A percentile compares a stretch with the other conserved stretches of the same genome.
Evolutionary conservation across 2,329 filamentous ascomycete species (phyloP).

Genomic region (Cordyceps militaris): DNA sequence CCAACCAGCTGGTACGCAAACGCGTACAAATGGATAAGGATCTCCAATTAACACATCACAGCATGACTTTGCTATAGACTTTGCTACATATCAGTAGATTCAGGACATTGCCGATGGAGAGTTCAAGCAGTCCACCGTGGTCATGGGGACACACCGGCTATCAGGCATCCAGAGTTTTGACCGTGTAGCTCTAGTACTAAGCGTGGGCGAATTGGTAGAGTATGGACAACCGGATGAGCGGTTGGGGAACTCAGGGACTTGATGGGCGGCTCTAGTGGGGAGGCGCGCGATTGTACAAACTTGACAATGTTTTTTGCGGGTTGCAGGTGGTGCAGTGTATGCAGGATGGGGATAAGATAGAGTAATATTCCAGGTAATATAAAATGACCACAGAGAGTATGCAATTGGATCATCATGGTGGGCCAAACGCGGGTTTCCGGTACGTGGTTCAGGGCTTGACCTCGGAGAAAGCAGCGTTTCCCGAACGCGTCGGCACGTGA

Average conservation of each 20-base stretch:
- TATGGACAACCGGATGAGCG: neutral
- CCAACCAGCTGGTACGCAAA: slow-evolving; percentile 4
- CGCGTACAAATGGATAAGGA: no score
- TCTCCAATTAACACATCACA: neutral
- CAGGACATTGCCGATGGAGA: neutral
- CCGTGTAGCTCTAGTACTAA: neutral
- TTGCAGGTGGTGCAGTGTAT: no score
- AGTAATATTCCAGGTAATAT: no score
- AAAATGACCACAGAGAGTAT: no score
- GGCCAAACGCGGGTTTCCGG: neutral
- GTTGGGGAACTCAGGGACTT: neutral
- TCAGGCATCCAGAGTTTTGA: neutral
- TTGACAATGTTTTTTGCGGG: no score
- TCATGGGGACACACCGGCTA: slow-evolving; percentile 10
- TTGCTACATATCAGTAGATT: slow-evolving; percentile 1
- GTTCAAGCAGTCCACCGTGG: slow-evolving; percentile 6
- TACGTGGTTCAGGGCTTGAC: neutral
- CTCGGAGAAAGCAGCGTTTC: slow-evolving; percentile 3
- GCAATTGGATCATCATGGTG: no score
- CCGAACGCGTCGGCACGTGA: slow-evolving; percentile 13
- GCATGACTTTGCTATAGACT: no score
- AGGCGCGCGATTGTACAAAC: no score
- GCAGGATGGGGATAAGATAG: no score
- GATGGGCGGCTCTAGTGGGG: neutral
- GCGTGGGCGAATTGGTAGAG: neutral